phyloP scores from a whole-genome alignment of 2,329 filamentous ascomycete species.

The Dactylellina drechsleri region DNA sequence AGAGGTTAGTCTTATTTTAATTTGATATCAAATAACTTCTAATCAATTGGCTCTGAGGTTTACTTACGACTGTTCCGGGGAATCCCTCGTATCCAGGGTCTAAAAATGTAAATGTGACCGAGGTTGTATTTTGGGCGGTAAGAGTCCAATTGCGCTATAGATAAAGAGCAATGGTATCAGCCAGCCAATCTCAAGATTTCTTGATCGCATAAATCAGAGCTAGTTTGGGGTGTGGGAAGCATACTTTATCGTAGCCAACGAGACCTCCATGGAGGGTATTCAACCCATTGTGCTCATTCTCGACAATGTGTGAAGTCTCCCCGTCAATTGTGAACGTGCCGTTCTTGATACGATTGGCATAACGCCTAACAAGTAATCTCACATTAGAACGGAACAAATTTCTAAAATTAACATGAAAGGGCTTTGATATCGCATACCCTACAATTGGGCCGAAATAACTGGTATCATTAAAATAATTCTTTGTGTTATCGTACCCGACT shows the following conservation, averaged over 20 bases:
- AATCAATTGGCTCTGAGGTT: constrained; percentile 8
- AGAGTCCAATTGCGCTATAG: constrained; percentile 82
- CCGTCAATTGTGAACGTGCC: constrained; percentile 76
- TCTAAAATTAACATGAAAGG: no score
- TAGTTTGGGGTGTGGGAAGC: background rate
- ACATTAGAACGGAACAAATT: background rate
- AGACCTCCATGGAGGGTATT: constrained; percentile 67
- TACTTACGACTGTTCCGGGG: constrained; percentile 76
- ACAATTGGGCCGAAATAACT: constrained; percentile 36
- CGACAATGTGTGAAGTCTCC: constrained; percentile 68
- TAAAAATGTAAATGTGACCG: constrained; percentile 79
- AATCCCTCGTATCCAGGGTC: constrained; percentile 80
- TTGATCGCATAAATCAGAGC: background rate
- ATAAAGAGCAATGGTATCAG: constrained; percentile 64
- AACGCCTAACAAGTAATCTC: constrained; percentile 70
- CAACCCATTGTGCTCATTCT: constrained; percentile 67
- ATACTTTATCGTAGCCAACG: constrained; percentile 62
- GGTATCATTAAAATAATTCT: constrained; percentile 72
- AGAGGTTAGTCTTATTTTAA: constrained; percentile 8
- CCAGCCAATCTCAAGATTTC: constrained; percentile 4
- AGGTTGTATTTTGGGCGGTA: constrained; percentile 72
- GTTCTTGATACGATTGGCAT: constrained; percentile 84
- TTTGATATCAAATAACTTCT: background rate
- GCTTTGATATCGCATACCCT: constrained; percentile 22
- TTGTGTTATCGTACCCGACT: constrained; percentile 79